phyloP scores from a whole-genome alignment of 1,139 yeast genomes.

The Yamadazyma conglobata region DNA sequence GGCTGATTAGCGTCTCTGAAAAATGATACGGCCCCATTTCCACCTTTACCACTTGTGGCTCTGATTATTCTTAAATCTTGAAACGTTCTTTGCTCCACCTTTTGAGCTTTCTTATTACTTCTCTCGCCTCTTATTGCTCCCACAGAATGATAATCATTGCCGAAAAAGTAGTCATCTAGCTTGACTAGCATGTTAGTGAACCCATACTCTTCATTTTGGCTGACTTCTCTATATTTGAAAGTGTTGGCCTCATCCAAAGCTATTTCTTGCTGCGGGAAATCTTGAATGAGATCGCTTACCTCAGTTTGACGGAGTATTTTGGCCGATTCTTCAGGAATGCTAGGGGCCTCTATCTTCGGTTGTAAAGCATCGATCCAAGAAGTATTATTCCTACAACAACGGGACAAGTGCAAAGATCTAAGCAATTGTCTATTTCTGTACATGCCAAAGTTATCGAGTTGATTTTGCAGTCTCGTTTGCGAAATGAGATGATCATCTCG shows the following conservation, averaged over 20 bases:
- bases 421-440: conserved; percentile 3
- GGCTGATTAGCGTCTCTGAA: conserved; percentile 81
- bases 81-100: conserved; percentile 40
- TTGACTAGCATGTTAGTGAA: conserved; percentile 21
- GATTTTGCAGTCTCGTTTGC: too few relatives aligned
- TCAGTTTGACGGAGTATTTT: conserved; percentile 4
- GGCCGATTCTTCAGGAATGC: conserved; percentile 10
- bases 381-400: conserved; percentile 9
- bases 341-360: conserved; percentile 7
- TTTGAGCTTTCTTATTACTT: conserved; percentile 27
- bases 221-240: conserved; percentile 16
- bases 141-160: conserved; percentile 42
- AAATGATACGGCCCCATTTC: conserved; percentile 83
- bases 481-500: conserved; percentile 5
- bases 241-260: conserved; percentile 12
- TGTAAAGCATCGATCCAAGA: conserved; percentile 15
- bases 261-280: conserved; percentile 4
- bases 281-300: conserved; percentile 3
- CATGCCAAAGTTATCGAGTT: too few relatives aligned
- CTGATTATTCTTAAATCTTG: conserved; percentile 66
- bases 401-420: too few relatives aligned
- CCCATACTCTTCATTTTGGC: conserved; percentile 22
- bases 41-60: conserved; percentile 80
- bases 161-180: conserved; percentile 39
- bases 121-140: conserved; percentile 33